Evolutionary conservation across 495 filamentous ascomycete species (phyloP).

Genomic region (Podospora comata): DNA sequence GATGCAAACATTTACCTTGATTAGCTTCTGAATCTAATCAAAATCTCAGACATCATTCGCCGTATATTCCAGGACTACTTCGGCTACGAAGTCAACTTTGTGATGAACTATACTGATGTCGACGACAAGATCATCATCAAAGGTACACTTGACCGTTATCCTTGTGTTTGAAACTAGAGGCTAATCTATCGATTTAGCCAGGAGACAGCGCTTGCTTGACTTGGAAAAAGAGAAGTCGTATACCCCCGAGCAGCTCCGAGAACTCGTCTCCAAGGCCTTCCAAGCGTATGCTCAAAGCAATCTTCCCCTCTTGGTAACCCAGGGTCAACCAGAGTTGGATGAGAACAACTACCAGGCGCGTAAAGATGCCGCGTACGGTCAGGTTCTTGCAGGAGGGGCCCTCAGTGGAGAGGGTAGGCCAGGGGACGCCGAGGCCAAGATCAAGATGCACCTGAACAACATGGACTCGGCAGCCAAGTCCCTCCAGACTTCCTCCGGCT

Average conservation of each 20-base stretch:
- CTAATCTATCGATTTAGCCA: slow-evolving; percentile 40
- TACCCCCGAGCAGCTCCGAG: slow-evolving; percentile 41
- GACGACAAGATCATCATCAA: slow-evolving; percentile 70
- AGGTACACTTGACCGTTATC: neutral
- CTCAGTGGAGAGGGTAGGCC: slow-evolving; percentile 58
- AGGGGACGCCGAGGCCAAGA: slow-evolving; percentile 73
- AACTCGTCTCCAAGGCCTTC: slow-evolving; percentile 65
- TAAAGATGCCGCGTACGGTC: slow-evolving; percentile 59
- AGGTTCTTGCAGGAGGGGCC: slow-evolving; percentile 60
- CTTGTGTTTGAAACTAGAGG: neutral
- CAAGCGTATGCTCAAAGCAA: slow-evolving; percentile 71
- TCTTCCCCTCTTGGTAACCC: slow-evolving; percentile 57
- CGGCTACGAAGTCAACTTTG: slow-evolving; percentile 79
- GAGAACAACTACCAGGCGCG: slow-evolving; percentile 54
- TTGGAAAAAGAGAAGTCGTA: slow-evolving; percentile 46
- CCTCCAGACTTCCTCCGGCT: slow-evolving; percentile 45
- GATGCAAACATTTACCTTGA: neutral
- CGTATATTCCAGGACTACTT: slow-evolving; percentile 86
- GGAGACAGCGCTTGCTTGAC: slow-evolving; percentile 74
- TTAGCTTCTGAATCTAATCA: neutral
- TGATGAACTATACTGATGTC: slow-evolving; percentile 92
- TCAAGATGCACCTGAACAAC: slow-evolving; percentile 90
- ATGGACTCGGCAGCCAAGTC: slow-evolving; percentile 59
- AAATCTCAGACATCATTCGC: slow-evolving; percentile 87
- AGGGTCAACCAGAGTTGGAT: slow-evolving; percentile 32